Conservation (phyloP, 2,329 filamentous ascomycete species). For the Ramularia endophylla region DNA sequence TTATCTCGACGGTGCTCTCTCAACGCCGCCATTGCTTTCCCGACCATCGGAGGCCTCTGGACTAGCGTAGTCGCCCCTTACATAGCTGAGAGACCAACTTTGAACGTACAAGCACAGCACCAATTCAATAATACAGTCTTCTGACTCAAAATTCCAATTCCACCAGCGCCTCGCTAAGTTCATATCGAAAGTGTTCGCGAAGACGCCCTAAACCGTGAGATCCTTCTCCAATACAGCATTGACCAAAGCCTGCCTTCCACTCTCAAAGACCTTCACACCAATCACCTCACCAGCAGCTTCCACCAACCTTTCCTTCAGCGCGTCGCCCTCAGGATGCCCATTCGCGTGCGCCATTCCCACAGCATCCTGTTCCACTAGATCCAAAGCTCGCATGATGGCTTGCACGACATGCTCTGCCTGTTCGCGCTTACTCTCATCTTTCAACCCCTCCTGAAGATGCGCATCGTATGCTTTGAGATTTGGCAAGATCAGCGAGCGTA, state of each 20-base stretch:
- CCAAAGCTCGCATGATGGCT: constrained; percentile 52
- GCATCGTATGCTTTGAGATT: constrained; percentile 61
- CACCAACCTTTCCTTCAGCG: constrained; percentile 35
- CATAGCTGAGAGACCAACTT: too few relatives aligned
- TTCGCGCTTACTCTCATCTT: constrained; percentile 49
- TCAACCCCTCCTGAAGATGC: constrained; percentile 51
- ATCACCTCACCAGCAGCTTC: constrained; percentile 42
- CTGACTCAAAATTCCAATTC: too few relatives aligned
- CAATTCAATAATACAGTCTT: too few relatives aligned
- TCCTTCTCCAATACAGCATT: constrained; percentile 36
- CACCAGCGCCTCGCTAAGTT: too few relatives aligned
- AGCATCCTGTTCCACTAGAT: constrained; percentile 46
- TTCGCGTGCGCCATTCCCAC: constrained; percentile 28
- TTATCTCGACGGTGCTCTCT: too few relatives aligned
- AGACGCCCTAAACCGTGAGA: constrained; percentile 17
- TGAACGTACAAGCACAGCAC: too few relatives aligned
- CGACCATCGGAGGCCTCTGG: too few relatives aligned
- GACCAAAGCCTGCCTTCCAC: constrained; percentile 33
- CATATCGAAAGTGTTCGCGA: too few relatives aligned
- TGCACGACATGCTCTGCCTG: constrained; percentile 57
- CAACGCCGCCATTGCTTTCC: too few relatives aligned
- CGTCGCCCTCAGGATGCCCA: constrained; percentile 36
- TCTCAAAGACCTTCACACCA: constrained; percentile 35
- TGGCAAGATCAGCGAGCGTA: constrained; percentile 59
- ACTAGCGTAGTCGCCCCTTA: too few relatives aligned